A percentile compares a stretch with the other conserved stretches of the same genome.
phyloP scores from a whole-genome alignment of 2,329 filamentous ascomycete species.

The Xylaria sp. region DNA sequence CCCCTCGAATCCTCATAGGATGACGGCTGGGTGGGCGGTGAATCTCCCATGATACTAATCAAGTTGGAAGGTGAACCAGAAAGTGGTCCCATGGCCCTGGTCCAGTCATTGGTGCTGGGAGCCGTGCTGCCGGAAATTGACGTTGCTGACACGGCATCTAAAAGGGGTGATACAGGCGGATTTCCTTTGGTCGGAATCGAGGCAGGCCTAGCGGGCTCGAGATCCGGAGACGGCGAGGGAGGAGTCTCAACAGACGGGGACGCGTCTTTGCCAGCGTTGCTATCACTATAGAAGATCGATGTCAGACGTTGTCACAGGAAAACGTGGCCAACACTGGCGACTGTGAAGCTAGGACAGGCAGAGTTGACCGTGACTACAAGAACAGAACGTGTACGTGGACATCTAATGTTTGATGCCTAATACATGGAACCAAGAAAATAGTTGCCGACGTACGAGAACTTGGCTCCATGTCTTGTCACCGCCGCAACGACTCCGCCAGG shows the following conservation, averaged over 20 bases:
- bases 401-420: constrained; percentile 16
- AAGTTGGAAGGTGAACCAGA: constrained; percentile 51
- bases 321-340: constrained; percentile 2
- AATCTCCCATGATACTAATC: constrained; percentile 53
- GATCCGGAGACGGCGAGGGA: constrained; percentile 46
- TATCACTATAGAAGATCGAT: constrained; percentile 36
- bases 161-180: constrained; percentile 44
- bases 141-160: constrained; percentile 49
- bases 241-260: constrained; percentile 45
- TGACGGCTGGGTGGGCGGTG: constrained; percentile 52
- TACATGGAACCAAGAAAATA: constrained; percentile 20
- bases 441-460: constrained; percentile 48
- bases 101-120: constrained; percentile 51
- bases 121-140: constrained; percentile 50
- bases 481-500: constrained; percentile 51
- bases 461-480: constrained; percentile 52
- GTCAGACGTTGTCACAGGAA: constrained; percentile 32
- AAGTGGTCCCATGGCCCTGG: constrained; percentile 46
- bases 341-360: constrained; percentile 36
- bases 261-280: constrained; percentile 42
- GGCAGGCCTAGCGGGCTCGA: constrained; percentile 47
- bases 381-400: constrained; percentile 20
- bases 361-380: constrained; percentile 36
- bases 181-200: constrained; percentile 48
- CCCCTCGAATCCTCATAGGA: constrained; percentile 50